Conservation (phyloP, 2,329 filamentous ascomycete species). For the Trematosphaeria pertusa region DNA sequence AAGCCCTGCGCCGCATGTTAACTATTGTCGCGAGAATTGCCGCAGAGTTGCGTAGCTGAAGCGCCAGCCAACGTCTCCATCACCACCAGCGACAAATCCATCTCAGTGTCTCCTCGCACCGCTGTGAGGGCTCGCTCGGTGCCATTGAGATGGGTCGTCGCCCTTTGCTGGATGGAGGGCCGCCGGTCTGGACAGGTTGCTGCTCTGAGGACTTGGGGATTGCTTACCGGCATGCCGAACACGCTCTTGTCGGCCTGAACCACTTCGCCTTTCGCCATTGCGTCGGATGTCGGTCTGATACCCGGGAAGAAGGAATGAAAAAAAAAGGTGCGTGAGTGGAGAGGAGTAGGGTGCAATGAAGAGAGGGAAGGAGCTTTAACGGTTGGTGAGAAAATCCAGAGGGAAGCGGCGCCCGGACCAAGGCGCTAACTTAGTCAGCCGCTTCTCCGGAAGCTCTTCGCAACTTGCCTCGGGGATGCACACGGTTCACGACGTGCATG, state of each 20-base stretch:
- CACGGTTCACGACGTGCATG: constrained; percentile 2
- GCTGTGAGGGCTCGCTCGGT: constrained; percentile 25
- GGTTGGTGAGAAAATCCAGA: neutral
- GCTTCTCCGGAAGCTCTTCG: neutral
- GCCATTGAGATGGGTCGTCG: constrained; percentile 37
- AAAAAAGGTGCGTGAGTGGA: constrained; percentile 20
- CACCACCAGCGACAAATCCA: constrained; percentile 25
- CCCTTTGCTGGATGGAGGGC: constrained; percentile 21
- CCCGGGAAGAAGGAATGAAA: constrained; percentile 45
- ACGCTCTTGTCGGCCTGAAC: constrained; percentile 61
- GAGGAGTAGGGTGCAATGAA: constrained; percentile 6
- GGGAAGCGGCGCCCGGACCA: neutral
- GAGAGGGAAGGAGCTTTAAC: constrained; percentile 3
- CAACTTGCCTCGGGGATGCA: constrained; percentile 7
- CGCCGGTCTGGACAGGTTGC: constrained; percentile 27
- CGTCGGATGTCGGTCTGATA: constrained; percentile 42
- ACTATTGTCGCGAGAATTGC: constrained; percentile 28
- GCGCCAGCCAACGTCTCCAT: constrained; percentile 23
- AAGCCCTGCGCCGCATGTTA: constrained; percentile 72
- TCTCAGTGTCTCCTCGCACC: constrained; percentile 25
- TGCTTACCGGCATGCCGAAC: constrained; percentile 58
- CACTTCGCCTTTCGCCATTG: constrained; percentile 54
- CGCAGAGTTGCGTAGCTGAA: constrained; percentile 21
- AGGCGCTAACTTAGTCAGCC: constrained; percentile 1
- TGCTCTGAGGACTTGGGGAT: constrained; percentile 8